phyloP scores from a whole-genome alignment of 495 filamentous ascomycete species.

The Poronia punctata region DNA sequence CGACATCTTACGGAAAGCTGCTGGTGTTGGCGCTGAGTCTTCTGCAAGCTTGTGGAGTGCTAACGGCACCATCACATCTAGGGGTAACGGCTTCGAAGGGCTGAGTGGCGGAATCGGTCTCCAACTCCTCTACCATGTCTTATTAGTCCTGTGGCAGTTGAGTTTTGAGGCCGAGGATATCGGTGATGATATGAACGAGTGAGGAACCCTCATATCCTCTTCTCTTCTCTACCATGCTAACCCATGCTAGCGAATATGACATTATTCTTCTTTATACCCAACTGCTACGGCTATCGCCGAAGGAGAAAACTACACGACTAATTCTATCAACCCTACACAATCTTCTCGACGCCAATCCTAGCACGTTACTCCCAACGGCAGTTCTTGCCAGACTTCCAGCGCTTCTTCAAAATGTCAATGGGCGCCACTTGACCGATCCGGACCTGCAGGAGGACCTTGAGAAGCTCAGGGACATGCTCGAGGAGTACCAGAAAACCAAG shows the following conservation, averaged over 20 bases:
- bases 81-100: slow-evolving; percentile 50
- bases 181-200: slow-evolving; percentile 83
- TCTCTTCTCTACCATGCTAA: slow-evolving; percentile 12
- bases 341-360: slow-evolving; percentile 69
- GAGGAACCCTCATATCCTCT: slow-evolving; percentile 24
- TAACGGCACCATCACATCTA: slow-evolving; percentile 40
- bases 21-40: slow-evolving; percentile 59
- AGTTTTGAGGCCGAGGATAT: slow-evolving; percentile 82
- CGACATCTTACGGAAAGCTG: slow-evolving; percentile 73
- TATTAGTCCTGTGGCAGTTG: slow-evolving; percentile 90
- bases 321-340: slow-evolving; percentile 84
- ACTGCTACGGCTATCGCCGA: slow-evolving; percentile 83
- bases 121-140: slow-evolving; percentile 89
- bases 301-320: slow-evolving; percentile 94
- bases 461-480: slow-evolving; percentile 66
- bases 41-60: slow-evolving; percentile 61
- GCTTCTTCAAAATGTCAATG: slow-evolving; percentile 69
- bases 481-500: slow-evolving; percentile 91
- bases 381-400: slow-evolving; percentile 76
- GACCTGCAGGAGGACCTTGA: slow-evolving; percentile 85
- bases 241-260: slow-evolving; percentile 69
- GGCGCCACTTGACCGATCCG: slow-evolving; percentile 78
- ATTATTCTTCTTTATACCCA: slow-evolving; percentile 85
- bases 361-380: slow-evolving; percentile 71
- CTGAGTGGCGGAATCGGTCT: slow-evolving; percentile 79